Evolutionary conservation across 1,139 yeast genomes (phyloP).

Genomic region (Kodamaea ohmeri): DNA sequence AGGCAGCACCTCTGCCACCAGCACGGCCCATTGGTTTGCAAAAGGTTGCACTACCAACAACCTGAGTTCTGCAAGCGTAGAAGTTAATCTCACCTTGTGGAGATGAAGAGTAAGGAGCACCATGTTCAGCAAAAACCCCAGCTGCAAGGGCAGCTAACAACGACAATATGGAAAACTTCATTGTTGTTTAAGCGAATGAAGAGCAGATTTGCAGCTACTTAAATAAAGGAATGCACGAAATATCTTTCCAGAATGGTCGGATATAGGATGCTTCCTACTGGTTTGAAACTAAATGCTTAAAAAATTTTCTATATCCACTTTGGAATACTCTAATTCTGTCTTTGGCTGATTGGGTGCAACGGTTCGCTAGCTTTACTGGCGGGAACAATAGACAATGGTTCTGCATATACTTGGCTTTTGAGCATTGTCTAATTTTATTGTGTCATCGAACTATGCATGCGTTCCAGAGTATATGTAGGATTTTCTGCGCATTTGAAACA

Average conservation of each 20-base stretch:
- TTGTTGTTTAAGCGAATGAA: not conserved
- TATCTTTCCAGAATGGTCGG: not conserved
- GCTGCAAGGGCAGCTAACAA: not conserved
- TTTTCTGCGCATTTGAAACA: too few relatives aligned
- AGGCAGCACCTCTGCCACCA: not conserved
- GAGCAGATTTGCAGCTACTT: slow-evolving; percentile 4
- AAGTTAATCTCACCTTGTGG: slow-evolving; percentile 4
- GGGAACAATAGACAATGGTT: not conserved
- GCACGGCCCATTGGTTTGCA: not conserved
- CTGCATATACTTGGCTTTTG: not conserved
- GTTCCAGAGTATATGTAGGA: too few relatives aligned
- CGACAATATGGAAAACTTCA: slow-evolving; percentile 1
- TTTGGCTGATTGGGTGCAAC: slow-evolving; percentile 3
- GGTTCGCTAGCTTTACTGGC: slow-evolving; percentile 1
- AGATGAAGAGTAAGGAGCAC: not conserved
- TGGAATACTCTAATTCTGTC: not conserved
- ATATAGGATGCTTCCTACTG: not conserved
- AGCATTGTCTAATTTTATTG: not conserved
- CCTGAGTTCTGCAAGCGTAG: slow-evolving; percentile 4
- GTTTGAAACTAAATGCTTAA: not conserved
- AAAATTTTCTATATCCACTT: not conserved
- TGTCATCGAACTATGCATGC: not conserved
- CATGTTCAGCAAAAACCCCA: not conserved
- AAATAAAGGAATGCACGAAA: not conserved
- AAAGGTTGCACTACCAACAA: not conserved